These are phyloP conservation scores for Venturia nashicola DNA, from an alignment of 2,329 filamentous ascomycete genomes.

Conservation along the genomic window DNA sequence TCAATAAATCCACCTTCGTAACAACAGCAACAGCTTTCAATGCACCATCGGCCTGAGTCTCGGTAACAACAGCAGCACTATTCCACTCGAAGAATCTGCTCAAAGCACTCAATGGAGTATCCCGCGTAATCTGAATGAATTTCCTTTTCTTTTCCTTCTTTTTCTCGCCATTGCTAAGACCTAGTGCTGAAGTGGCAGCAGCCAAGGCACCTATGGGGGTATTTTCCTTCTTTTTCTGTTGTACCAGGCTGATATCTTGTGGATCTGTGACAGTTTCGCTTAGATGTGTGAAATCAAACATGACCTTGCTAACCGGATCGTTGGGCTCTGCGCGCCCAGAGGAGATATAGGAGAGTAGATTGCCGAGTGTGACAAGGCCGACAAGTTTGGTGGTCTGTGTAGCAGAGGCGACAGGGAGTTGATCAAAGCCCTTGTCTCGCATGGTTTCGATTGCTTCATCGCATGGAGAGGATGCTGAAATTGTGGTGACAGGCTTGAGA, in stretches of 20 bases:
- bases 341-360: slow-evolving; percentile 82
- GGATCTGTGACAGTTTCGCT: slow-evolving; percentile 87
- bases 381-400: slow-evolving; percentile 58
- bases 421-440: slow-evolving; percentile 96
- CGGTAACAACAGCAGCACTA: slow-evolving; percentile 86
- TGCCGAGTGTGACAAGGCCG: slow-evolving; percentile 87
- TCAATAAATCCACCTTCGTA: slow-evolving; percentile 91
- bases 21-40: slow-evolving; percentile 78
- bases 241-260: slow-evolving; percentile 41
- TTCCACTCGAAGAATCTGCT: slow-evolving; percentile 98
- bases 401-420: slow-evolving; percentile 75
- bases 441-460: slow-evolving; percentile 91
- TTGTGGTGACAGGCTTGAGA: slow-evolving; percentile 85
- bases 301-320: slow-evolving; percentile 70
- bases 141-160: slow-evolving; percentile 44
- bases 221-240: slow-evolving; percentile 14
- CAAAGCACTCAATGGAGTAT: slow-evolving; percentile 71
- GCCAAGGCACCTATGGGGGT: background rate
- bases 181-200: background rate
- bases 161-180: slow-evolving; percentile 12
- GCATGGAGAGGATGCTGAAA: slow-evolving; percentile 59
- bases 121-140: slow-evolving; percentile 88
- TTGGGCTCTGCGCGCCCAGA: slow-evolving; percentile 64
- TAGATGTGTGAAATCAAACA: slow-evolving; percentile 90
- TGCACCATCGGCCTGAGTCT: slow-evolving; percentile 48